Conservation (phyloP, 441 rosid species). For the Pelargonium citronellum region DNA sequence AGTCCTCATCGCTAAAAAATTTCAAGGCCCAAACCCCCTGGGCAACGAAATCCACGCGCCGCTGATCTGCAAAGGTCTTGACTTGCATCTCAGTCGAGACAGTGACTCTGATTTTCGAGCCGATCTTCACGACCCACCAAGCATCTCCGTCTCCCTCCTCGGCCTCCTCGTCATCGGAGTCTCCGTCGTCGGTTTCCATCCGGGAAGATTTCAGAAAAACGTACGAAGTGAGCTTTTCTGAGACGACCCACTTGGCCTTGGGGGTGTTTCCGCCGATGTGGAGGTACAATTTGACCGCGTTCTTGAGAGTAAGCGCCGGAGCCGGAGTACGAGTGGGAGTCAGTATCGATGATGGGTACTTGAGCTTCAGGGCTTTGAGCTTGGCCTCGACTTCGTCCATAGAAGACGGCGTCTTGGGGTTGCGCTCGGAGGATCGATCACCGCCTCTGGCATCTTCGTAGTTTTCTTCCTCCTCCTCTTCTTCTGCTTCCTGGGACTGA, state of each 20-base stretch:
- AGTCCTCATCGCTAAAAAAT: constrained; percentile 54
- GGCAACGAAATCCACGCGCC: constrained; percentile 81
- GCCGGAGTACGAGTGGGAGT: constrained; percentile 12
- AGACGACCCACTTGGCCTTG: constrained; percentile 29
- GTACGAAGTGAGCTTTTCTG: constrained; percentile 22
- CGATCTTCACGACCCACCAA: constrained; percentile 77
- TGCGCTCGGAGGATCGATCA: constrained; percentile 33
- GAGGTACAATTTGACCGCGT: constrained; percentile 35
- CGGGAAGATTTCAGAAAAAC: constrained; percentile 35
- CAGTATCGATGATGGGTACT: constrained; percentile 47
- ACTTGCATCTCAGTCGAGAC: constrained; percentile 63
- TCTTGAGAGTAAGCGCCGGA: constrained; percentile 35
- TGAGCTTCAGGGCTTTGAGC: constrained; percentile 67
- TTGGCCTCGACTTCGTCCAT: constrained; percentile 72
- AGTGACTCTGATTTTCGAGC: constrained; percentile 54
- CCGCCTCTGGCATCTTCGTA: constrained; percentile 41
- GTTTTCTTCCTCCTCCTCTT: constrained; percentile 44
- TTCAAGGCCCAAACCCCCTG: constrained; percentile 86
- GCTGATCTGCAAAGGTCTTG: constrained; percentile 64
- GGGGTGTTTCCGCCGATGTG: constrained; percentile 27
- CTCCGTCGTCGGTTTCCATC: constrained; percentile 20
- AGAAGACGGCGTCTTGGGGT: constrained; percentile 51
- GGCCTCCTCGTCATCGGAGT: constrained; percentile 41
- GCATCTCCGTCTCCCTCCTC: constrained; percentile 36
- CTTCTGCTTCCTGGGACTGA: constrained; percentile 23